Evolutionary conservation across 352 stramenopile species (phyloP).

Genomic region (Phytopythium aichiense): DNA sequence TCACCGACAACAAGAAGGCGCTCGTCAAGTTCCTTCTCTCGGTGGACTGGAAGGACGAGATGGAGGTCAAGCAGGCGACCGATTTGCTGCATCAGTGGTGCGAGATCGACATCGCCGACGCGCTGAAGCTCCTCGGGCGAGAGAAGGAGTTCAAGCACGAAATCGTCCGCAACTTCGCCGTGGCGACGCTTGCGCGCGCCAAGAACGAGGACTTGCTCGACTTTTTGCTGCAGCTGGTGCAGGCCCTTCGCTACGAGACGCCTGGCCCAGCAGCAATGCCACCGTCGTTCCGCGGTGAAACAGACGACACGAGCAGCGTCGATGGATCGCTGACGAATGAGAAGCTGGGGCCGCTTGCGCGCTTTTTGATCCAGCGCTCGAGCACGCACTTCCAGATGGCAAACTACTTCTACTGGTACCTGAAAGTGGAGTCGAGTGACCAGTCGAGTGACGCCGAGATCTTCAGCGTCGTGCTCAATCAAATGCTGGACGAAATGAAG

Average conservation of each 20-base stretch:
- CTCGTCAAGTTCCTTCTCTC: slow-evolving; percentile 98
- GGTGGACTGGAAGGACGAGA: slow-evolving; percentile 98
- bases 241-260: slow-evolving; percentile 94
- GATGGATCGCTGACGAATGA: slow-evolving; percentile 45
- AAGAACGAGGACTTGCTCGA: slow-evolving; percentile 97
- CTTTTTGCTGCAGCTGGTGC: slow-evolving; percentile 98
- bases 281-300: slow-evolving; percentile 25
- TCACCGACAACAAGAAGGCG: slow-evolving; percentile 94
- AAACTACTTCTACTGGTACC: slow-evolving; percentile 98
- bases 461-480: slow-evolving; percentile 76
- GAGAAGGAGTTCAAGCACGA: slow-evolving; percentile 89
- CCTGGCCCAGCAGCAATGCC: slow-evolving; percentile 18
- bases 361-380: slow-evolving; percentile 94
- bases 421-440: slow-evolving; percentile 77
- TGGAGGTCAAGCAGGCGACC: slow-evolving; percentile 93
- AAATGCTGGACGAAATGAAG: slow-evolving; percentile 94
- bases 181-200: slow-evolving; percentile 92
- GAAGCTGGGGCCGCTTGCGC: slow-evolving; percentile 74
- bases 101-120: slow-evolving; percentile 97
- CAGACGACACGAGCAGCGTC: slow-evolving; percentile 38
- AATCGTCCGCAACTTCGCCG: slow-evolving; percentile 94
- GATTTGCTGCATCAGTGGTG: slow-evolving; percentile 81
- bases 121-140: slow-evolving; percentile 95
- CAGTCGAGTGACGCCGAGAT: slow-evolving; percentile 71
- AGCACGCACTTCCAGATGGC: slow-evolving; percentile 94